Evolutionary conservation across 768 basidiomycete species (phyloP), one percentile per base, ranked within the genome.

Genomic region (Daedalea quercina): DNA sequence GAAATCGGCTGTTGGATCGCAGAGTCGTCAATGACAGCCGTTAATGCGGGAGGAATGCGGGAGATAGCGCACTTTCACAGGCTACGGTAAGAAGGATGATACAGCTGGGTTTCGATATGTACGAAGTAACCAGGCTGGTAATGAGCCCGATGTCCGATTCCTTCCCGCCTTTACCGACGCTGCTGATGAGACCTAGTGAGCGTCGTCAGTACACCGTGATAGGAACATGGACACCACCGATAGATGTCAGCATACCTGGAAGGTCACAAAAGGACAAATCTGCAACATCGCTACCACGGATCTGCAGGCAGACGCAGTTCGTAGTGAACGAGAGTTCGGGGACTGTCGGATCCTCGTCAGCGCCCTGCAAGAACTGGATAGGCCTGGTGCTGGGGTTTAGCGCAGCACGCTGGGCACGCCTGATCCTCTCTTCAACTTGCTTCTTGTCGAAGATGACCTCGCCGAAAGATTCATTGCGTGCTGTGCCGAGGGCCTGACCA

Each of bases 351-450:
- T 67, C 65, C 3, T 70, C 71, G 11, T 70, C 65, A 2, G 63
- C 62, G 1, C 65, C 71, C 0, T 67, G 64, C 13, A 83, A 66
- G 54, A 80, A 82, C 6, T 65, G 12, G 41, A 47, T 2, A 42
- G 47, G 1, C 66, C 50, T 2, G 59, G 65, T 63, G 44, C 62
- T 70, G 0, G 85, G 85, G 50, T 84, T 85, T 6, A 87, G 70
- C 23, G 87, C 81, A 0, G 85, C 85, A 1, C 69, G 67, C 57
- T 86, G 85, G 0, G 86, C 86, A 0, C 81, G 73, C 13, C 81
- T 72, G 46, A 88, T 82, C 3, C 83, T 74, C 3, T 84, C 83
- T 53, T 87, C 84, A 1, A 88, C 85, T 0, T 74, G 60, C 0
- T 60, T 55, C 55, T 80, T 81, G 49, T 77, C 68, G 35, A 63